These are phyloP conservation scores for Cercophora sp. DNA, from an alignment of 495 filamentous ascomycete genomes.

Conservation along the genomic window DNA sequence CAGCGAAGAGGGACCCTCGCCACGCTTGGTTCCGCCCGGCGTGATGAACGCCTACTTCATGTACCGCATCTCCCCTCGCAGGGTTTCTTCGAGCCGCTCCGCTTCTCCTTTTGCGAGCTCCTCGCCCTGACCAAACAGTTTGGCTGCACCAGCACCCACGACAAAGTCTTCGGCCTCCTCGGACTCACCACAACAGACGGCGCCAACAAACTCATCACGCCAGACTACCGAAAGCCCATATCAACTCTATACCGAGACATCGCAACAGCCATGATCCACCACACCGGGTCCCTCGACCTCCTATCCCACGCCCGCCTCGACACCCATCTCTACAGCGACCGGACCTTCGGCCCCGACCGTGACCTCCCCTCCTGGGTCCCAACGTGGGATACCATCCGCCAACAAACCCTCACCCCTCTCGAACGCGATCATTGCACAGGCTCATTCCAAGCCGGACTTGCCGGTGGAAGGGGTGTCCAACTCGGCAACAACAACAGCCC, in stretches of 20 bases:
- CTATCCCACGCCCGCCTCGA: constrained; percentile 11
- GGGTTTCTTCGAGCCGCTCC: constrained; percentile 2
- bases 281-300: background rate
- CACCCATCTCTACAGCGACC: background rate
- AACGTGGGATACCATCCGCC: background rate
- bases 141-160: constrained; percentile 1
- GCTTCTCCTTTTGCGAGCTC: constrained; percentile 14
- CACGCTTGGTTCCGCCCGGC: background rate
- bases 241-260: background rate
- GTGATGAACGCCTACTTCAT: constrained; percentile 19
- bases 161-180: constrained; percentile 17
- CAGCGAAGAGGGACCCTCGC: background rate
- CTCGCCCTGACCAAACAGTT: constrained; percentile 16
- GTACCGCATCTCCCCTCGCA: constrained; percentile 12
- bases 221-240: background rate
- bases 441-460: too few species aligned
- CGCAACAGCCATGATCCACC: background rate
- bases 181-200: constrained; percentile 13
- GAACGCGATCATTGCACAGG: too few species aligned
- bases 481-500: too few species aligned
- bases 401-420: too few species aligned
- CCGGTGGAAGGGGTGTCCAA: too few species aligned
- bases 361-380: background rate
- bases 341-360: background rate
- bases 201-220: background rate